These are phyloP conservation scores for Pestalotiopsis sp. DNA, from an alignment of 2,329 filamentous ascomycete genomes.

Conservation along the genomic window DNA sequence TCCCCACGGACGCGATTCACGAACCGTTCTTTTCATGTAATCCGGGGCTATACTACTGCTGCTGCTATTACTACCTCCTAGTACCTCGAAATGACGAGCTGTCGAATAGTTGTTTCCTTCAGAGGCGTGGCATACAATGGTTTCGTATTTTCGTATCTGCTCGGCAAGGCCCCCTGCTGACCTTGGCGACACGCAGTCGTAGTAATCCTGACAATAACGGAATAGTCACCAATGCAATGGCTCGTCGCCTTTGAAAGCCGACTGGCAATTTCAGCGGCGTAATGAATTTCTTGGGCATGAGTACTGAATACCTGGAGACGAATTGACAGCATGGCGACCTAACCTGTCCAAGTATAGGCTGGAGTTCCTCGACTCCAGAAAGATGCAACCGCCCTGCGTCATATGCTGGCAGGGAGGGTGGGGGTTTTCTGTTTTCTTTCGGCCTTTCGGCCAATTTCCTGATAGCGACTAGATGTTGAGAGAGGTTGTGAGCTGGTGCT, in stretches of 20 bases:
- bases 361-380: neutral
- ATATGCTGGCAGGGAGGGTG: slow-evolving; percentile 4
- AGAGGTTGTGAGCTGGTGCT: neutral
- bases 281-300: neutral
- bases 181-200: neutral
- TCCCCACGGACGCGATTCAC: neutral
- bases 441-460: slow-evolving; percentile 13
- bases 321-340: neutral
- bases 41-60: neutral
- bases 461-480: neutral
- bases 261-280: neutral
- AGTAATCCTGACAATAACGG: neutral
- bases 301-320: slow-evolving; percentile 7
- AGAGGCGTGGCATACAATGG: neutral
- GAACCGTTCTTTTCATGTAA: neutral
- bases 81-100: neutral
- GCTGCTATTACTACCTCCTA: neutral
- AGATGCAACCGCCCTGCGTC: slow-evolving; percentile 14
- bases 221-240: neutral
- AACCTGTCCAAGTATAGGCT: slow-evolving; percentile 7
- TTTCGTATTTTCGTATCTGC: neutral
- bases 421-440: neutral
- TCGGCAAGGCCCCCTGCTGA: neutral
- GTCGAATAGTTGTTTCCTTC: neutral
- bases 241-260: neutral